phyloP scores from a whole-genome alignment of 164 flowering plant genomes.

The Magnolia sinica region DNA sequence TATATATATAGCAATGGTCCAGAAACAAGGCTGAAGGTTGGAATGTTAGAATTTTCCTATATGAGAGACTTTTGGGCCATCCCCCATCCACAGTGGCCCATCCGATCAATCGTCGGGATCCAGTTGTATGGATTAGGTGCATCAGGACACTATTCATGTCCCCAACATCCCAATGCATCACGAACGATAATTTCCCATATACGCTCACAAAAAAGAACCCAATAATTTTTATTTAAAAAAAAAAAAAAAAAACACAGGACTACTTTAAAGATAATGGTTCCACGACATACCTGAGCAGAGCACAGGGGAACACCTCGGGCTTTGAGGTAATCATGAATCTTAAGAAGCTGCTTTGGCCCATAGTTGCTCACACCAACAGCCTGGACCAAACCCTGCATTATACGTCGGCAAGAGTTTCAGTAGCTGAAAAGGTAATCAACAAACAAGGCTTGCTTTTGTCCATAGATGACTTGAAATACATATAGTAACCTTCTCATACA shows the following conservation, averaged over 20 bases:
- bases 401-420: not conserved
- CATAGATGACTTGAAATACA: not conserved
- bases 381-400: constrained; percentile 74
- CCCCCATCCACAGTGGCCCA: no score
- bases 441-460: not conserved
- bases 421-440: not conserved
- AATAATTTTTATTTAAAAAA: not conserved
- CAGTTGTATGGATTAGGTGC: no score
- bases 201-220: not conserved
- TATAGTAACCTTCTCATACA: constrained; percentile 87
- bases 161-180: no score
- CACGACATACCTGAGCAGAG: constrained; percentile 50
- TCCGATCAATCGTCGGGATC: no score
- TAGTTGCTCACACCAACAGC: constrained; percentile 95
- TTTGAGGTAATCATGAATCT: constrained; percentile 65
- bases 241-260: not conserved
- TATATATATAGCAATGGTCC: no score
- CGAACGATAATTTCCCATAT: not conserved
- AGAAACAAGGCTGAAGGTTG: no score
- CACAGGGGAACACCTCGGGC: constrained; percentile 62
- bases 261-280: not conserved
- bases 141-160: no score
- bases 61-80: no score
- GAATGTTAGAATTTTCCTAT: no score
- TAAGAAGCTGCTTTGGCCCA: constrained; percentile 88